phyloP scores from a whole-genome alignment of 495 filamentous ascomycete species.

The Penicillium psychrofluorescens region DNA sequence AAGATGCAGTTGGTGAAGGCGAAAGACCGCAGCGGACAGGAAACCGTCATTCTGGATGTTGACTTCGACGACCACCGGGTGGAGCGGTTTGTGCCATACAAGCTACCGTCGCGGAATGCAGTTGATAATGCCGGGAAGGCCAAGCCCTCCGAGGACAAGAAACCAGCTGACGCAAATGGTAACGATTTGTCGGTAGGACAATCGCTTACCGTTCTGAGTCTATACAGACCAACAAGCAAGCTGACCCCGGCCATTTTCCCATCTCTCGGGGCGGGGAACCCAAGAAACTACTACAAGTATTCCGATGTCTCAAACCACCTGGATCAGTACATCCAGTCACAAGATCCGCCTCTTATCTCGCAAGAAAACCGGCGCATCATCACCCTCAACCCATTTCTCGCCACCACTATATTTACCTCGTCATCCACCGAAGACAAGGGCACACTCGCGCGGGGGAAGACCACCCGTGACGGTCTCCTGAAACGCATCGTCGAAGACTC shows the following conservation, averaged over 20 bases:
- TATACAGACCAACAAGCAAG: constrained; percentile 51
- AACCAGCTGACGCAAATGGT: constrained; percentile 25
- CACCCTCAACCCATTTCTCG: constrained; percentile 55
- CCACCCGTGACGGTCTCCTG: constrained; percentile 56
- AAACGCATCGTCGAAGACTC: constrained; percentile 50
- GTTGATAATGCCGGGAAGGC: constrained; percentile 27
- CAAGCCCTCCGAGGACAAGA: constrained; percentile 29
- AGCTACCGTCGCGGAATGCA: constrained; percentile 40
- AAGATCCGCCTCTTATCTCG: constrained; percentile 49
- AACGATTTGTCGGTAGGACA: constrained; percentile 50
- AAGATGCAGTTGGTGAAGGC: constrained; percentile 55
- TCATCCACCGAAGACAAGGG: constrained; percentile 48
- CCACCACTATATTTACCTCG: constrained; percentile 51
- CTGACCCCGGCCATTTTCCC: constrained; percentile 50
- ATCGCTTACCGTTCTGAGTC: constrained; percentile 44
- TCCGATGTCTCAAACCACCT: constrained; percentile 33
- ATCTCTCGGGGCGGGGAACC: constrained; percentile 28
- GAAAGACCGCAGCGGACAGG: constrained; percentile 60
- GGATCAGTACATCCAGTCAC: constrained; percentile 40
- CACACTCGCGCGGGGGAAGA: constrained; percentile 48
- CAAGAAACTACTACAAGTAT: constrained; percentile 47
- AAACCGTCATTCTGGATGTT: constrained; percentile 59
- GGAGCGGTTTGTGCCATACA: constrained; percentile 55
- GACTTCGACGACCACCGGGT: constrained; percentile 54
- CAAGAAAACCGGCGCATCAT: constrained; percentile 57